These are phyloP conservation scores for Monosporascus ibericus DNA, from an alignment of 2,329 filamentous ascomycete genomes.

Conservation along the genomic window DNA sequence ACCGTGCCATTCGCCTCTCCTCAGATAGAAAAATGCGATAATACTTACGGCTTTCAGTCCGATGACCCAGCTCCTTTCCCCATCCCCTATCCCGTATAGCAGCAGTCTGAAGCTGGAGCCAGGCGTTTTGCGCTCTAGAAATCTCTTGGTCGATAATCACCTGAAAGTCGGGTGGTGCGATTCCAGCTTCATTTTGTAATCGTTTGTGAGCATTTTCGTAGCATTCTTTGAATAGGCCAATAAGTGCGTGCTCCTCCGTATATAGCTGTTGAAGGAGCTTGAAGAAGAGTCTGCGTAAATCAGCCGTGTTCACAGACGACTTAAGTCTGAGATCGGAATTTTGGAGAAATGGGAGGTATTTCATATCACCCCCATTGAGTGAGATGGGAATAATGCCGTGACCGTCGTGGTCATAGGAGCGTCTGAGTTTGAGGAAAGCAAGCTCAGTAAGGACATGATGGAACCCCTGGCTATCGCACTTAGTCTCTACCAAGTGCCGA, in stretches of 20 bases:
- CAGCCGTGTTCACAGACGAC: not conserved
- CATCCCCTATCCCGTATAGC: too few species aligned
- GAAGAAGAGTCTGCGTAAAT: conserved; percentile 5
- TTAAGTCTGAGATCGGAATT: conserved; percentile 5
- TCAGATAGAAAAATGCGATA: too few species aligned
- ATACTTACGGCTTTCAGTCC: too few species aligned
- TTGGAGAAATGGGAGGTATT: not conserved
- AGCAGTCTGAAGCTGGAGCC: too few species aligned
- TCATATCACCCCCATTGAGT: not conserved
- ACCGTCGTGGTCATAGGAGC: not conserved
- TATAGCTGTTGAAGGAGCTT: conserved; percentile 6
- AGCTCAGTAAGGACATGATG: conserved; percentile 12
- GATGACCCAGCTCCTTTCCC: too few species aligned
- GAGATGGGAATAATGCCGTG: conserved; percentile 7
- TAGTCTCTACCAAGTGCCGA: not conserved
- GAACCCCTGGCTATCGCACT: not conserved
- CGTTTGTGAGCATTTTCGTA: not conserved
- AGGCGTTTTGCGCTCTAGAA: too few species aligned
- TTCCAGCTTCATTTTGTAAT: too few species aligned
- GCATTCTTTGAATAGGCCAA: not conserved
- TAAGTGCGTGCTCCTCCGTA: not conserved
- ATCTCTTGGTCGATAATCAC: too few species aligned
- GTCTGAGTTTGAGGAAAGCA: conserved; percentile 5
- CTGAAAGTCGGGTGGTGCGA: too few species aligned
- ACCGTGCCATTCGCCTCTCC: too few species aligned